Evolutionary conservation across 495 filamentous ascomycete species (phyloP), one percentile per base, ranked within the genome.

Genomic region (Daldinia loculata): DNA sequence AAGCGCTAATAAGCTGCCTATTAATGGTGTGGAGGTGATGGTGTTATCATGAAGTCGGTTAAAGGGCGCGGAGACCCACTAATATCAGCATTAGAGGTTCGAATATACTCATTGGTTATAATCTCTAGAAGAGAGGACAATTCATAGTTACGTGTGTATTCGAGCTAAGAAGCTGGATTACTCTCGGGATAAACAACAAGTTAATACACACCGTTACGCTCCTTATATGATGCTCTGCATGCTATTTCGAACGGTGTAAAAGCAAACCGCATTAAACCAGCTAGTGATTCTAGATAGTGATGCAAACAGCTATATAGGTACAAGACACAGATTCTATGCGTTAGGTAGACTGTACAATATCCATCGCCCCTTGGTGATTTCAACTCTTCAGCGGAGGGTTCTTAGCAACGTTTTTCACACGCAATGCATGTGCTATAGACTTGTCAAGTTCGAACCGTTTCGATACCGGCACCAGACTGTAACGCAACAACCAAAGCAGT

Each of bases 401-500:
- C 41, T 22, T 45, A 19, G 17, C 43, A 45, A 17, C 0, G 8
- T 45, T 45, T 22, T 17, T 2, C 12, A 15, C 11, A 8, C 32
- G 6, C 12, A 6, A 43, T 26, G 17, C 3, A 29, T 36, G 14
- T 29, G 22, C 39, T 2, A 27, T 22, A 17, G 6, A 34, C 34
- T 71, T 61, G 71, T 36, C 39, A 48, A 9, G 67, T 70, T 22
- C 62, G 68, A 34, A 70, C 56, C 3, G 61, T 66, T 0, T 74
- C 65, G 14, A 29, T 61, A 8, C 69, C 55, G 6, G 67, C 58
- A 38, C 70, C 63, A 4, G 68, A 65, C 63, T 84, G 83, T 63
- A 85, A 60, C 22, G 75, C 61, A 22, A 84, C 51, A 12, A 85
- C 76, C 29, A 84, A 59, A 43, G 80, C 76, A 2, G 83, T 84